A percentile compares a stretch with the other conserved stretches of the same genome.
These are phyloP conservation scores for Funneliformis caledonium DNA, from an alignment of 371 early-diverging fungal genomes.

Conservation along the genomic window DNA sequence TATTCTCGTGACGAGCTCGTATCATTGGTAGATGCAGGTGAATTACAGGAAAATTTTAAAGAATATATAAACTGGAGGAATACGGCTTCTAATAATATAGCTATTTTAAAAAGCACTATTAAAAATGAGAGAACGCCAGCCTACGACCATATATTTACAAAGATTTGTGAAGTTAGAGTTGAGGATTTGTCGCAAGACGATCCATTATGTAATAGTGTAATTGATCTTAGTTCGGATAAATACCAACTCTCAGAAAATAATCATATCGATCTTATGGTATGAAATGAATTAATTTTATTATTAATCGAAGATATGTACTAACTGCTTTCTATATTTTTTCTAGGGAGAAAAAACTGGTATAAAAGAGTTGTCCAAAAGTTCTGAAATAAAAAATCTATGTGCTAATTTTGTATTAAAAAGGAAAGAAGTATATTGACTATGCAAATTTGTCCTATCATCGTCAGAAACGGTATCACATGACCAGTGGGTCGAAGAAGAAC, in stretches of 20 bases:
- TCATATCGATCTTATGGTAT: not conserved
- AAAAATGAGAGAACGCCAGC: not conserved
- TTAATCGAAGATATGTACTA: not conserved
- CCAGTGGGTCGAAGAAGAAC: conserved; percentile 12
- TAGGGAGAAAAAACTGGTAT: conserved; percentile 5
- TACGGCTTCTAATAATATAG: not conserved
- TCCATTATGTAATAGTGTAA: conserved; percentile 20
- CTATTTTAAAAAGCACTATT: not conserved
- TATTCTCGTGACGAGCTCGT: not conserved
- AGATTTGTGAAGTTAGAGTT: not conserved
- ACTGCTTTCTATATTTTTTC: not conserved
- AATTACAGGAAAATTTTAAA: not conserved
- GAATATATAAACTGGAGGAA: not conserved
- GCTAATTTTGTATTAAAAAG: conserved; percentile 7
- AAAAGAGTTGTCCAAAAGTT: not conserved
- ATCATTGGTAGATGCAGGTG: conserved; percentile 9
- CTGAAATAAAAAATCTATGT: not conserved
- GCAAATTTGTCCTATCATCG: not conserved
- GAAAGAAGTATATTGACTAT: not conserved
- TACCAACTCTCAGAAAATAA: not conserved
- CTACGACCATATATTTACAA: not conserved
- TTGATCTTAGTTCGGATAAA: conserved; percentile 22
- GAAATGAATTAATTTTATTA: not conserved
- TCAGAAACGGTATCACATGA: not conserved
- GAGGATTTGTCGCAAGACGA: not conserved